Conservation (phyloP, 805 yeast genomes). For the Suhomyces sp. region DNA sequence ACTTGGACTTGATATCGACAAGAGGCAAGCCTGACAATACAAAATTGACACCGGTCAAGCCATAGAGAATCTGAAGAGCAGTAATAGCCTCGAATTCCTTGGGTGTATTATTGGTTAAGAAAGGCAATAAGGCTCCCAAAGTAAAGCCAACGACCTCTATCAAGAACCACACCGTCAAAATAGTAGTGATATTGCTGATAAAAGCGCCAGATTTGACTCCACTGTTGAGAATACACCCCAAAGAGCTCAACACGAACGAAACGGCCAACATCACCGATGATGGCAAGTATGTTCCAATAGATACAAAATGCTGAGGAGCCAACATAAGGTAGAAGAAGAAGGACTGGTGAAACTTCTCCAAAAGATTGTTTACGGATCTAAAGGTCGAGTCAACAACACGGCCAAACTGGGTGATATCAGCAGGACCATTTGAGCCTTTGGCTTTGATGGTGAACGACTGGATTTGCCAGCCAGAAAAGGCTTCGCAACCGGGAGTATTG, state of each 20-base stretch:
- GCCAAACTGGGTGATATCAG: slow-evolving; percentile 89
- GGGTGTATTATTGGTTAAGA: slow-evolving; percentile 12
- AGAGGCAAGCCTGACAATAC: slow-evolving; percentile 15
- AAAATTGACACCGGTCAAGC: slow-evolving; percentile 12
- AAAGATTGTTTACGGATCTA: slow-evolving; percentile 83
- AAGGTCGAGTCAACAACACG: slow-evolving; percentile 83
- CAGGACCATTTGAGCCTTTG: slow-evolving; percentile 48
- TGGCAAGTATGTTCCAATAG: slow-evolving; percentile 92
- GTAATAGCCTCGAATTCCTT: slow-evolving; percentile 12
- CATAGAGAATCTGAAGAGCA: slow-evolving; percentile 16
- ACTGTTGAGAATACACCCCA: slow-evolving; percentile 52
- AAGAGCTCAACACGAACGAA: slow-evolving; percentile 66
- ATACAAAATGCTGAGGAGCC: slow-evolving; percentile 76
- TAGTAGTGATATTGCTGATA: slow-evolving; percentile 19
- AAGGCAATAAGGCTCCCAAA: slow-evolving; percentile 27
- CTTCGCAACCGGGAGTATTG: slow-evolving; percentile 71
- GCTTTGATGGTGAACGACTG: slow-evolving; percentile 86
- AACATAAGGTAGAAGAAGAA: slow-evolving; percentile 87
- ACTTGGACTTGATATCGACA: slow-evolving; percentile 3
- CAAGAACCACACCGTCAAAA: slow-evolving; percentile 26
- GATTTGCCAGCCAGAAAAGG: slow-evolving; percentile 94
- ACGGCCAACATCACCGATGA: slow-evolving; percentile 72
- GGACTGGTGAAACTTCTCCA: slow-evolving; percentile 96
- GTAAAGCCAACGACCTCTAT: slow-evolving; percentile 24
- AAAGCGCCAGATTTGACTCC: slow-evolving; percentile 25